These are phyloP conservation scores for Neofusicoccum cordaticola DNA, from an alignment of 2,329 filamentous ascomycete species.

Conservation along the genomic window DNA sequence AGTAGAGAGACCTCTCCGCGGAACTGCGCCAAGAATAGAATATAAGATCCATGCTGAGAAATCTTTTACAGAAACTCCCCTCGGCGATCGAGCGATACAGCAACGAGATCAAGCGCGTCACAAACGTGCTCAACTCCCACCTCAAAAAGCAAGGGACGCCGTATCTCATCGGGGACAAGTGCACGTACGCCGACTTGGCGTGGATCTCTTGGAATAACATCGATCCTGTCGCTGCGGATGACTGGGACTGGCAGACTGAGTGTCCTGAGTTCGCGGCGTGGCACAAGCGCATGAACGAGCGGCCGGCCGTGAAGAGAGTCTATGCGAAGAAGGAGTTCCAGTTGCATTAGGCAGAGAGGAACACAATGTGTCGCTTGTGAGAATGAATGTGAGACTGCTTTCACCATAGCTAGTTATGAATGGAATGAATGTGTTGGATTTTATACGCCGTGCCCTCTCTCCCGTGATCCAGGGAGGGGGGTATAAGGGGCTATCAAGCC, in stretches of 20 bases:
- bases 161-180: slow-evolving; percentile 44
- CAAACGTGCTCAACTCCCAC: slow-evolving; percentile 42
- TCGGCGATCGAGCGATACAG: slow-evolving; percentile 47
- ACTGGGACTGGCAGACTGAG: slow-evolving; percentile 29
- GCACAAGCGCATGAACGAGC: not conserved
- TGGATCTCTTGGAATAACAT: slow-evolving; percentile 39
- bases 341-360: too few species aligned
- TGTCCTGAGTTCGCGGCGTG: slow-evolving; percentile 20
- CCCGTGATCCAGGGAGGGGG: too few species aligned
- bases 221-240: slow-evolving; percentile 23
- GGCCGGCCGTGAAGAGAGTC: not conserved
- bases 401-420: too few species aligned
- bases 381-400: too few species aligned
- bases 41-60: not conserved
- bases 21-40: too few species aligned
- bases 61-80: slow-evolving; percentile 26
- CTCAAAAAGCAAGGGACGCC: slow-evolving; percentile 32
- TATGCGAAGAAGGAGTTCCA: too few species aligned
- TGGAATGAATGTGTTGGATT: too few species aligned
- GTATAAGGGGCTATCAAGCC: too few species aligned
- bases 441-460: too few species aligned
- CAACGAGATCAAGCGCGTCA: slow-evolving; percentile 45
- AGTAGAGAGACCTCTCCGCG: too few species aligned
- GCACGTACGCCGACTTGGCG: slow-evolving; percentile 41
- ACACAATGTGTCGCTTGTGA: too few species aligned